phyloP scores from a whole-genome alignment of 495 filamentous ascomycete species.

The Talaromyces proteolyticus region DNA sequence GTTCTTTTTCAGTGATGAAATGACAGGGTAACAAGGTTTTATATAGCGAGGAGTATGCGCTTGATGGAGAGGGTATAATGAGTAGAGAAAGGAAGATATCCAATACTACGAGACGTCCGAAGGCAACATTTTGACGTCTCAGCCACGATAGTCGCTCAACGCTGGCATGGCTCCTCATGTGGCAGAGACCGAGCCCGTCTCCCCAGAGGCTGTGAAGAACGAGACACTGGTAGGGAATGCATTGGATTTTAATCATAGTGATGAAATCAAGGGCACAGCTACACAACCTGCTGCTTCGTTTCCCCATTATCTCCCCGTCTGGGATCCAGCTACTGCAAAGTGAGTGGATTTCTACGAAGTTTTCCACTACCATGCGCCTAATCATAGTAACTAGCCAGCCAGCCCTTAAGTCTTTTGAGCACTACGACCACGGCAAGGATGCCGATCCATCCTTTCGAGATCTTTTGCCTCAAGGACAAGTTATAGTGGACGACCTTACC shows the following conservation, averaged over 20 bases:
- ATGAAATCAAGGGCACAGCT: slow-evolving; percentile 37
- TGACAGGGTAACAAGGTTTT: too few relatives aligned
- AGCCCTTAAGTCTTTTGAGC: slow-evolving; percentile 33
- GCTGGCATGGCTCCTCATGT: too few relatives aligned
- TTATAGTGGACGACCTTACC: slow-evolving; percentile 39
- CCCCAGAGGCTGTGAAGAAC: slow-evolving; percentile 55
- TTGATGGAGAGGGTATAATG: too few relatives aligned
- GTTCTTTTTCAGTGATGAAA: too few relatives aligned
- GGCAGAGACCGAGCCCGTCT: too few relatives aligned
- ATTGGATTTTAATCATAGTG: slow-evolving; percentile 33
- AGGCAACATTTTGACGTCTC: too few relatives aligned
- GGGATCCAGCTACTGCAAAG: slow-evolving; percentile 57
- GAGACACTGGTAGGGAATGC: slow-evolving; percentile 51
- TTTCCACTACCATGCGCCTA: background rate
- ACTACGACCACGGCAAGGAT: slow-evolving; percentile 43
- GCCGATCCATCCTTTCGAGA: slow-evolving; percentile 48
- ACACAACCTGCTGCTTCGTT: slow-evolving; percentile 49
- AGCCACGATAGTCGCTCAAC: too few relatives aligned
- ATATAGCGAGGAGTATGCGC: too few relatives aligned
- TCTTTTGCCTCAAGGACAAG: slow-evolving; percentile 38
- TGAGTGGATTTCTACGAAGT: slow-evolving; percentile 2
- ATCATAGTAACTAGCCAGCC: background rate
- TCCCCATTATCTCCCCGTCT: slow-evolving; percentile 71
- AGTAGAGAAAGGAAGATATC: too few relatives aligned
- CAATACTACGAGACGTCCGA: too few relatives aligned